Conservation (phyloP, 176 grass and related monocot genomes). For the Raddia distichophylla region DNA sequence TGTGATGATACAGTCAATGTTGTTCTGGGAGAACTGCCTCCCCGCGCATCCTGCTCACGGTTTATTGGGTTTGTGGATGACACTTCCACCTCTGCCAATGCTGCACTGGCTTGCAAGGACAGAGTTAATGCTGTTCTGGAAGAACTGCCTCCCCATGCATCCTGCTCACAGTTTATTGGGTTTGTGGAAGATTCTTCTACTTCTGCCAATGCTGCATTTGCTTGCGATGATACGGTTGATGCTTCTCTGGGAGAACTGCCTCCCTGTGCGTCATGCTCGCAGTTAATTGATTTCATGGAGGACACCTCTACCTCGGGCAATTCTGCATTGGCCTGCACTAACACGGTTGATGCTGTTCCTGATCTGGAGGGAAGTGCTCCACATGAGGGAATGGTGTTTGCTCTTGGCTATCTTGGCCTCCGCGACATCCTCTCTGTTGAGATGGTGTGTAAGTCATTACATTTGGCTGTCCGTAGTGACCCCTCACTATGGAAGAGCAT, state of each 20-base stretch:
- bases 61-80: background rate
- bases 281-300: conserved; percentile 18
- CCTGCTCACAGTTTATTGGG: background rate
- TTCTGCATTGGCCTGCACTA: conserved; percentile 31
- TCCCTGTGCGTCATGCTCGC: conserved; percentile 1
- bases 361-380: conserved; percentile 40
- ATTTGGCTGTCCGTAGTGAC: conserved; percentile 47
- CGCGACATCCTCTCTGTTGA: conserved; percentile 64
- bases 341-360: conserved; percentile 23
- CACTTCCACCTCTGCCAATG: too few relatives aligned
- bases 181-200: background rate
- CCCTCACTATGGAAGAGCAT: conserved; percentile 63
- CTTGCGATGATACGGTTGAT: too few relatives aligned
- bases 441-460: conserved; percentile 74
- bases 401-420: conserved; percentile 60
- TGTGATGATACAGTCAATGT: too few relatives aligned
- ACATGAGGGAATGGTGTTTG: conserved; percentile 56
- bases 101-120: too few relatives aligned
- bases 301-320: conserved; percentile 21
- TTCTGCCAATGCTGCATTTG: too few relatives aligned
- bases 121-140: too few relatives aligned
- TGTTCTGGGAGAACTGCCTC: background rate
- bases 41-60: background rate
- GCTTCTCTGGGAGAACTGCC: background rate
- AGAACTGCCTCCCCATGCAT: conserved; percentile 1